Evolutionary conservation across 176 grass and related monocot genomes (phyloP), one percentile per base, ranked within the genome.

Genomic region (Tillandsia fasciculata): DNA sequence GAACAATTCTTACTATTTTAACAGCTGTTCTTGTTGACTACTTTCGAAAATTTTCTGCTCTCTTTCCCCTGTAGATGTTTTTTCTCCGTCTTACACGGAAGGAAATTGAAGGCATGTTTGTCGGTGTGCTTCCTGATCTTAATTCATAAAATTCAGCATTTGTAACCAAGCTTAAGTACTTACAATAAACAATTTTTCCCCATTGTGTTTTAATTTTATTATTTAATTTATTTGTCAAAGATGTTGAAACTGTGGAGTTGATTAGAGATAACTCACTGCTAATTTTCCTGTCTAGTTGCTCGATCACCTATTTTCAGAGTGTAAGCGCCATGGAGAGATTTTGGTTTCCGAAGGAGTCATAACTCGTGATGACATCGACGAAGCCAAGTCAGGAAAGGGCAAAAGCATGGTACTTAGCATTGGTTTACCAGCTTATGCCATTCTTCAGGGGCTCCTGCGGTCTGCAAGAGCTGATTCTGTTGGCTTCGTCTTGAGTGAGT

Each of bases 371-470:
- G 89, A 99, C 18, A 90, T 99, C 12, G 69, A 93, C 81, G 89
- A 90, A 83, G 83, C 89, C 9, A 92, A 85, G 78, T 99, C 71
- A 3, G 82, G 80, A 49, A 99, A 90, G 74, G 79, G 81, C 49
- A 84, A 84, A 48, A 92, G 87, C 22, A 80, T 82, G 51, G 68
- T 90, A 67, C 70, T 99, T 51, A 93, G 84, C 47, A 79, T 90
- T 65, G 94, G 89, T 66, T 85, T 99, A 59, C 94, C 94, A 14
- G 94, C 94, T 68, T 99, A 88, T 81, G 87, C 80, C 26, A 99
- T 99, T 48, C 94, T 99, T 75, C 83, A 90, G 63, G 79, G 71
- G 58, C 86, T 99, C 49, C 63, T 99, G 59, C 77, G 77, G 12
- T 99, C 94, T 2, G 86, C 82, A 64, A 88, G 88, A 63, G 71